Base-by-base conservation (phyloP, 2,329 filamentous ascomycete species). In the Cadophora sp. region DNA sequence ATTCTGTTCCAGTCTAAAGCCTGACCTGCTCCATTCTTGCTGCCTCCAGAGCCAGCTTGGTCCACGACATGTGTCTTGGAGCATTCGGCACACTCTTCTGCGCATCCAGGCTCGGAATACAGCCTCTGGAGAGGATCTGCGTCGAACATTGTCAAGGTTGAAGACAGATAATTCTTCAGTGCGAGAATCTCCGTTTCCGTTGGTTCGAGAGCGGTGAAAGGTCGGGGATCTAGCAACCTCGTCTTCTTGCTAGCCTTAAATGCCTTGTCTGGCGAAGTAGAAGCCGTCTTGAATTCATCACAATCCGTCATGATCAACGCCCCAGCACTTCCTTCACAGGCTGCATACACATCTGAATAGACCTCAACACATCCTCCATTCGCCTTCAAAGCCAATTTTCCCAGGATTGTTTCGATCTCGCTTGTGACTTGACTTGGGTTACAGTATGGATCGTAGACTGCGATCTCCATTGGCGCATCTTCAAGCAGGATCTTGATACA, bases 401-500 rank as follows among this genome's bases (percentile, higher is more conserved):
- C 70, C 22, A 76, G 62, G 16, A 77, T 68, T 20, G 75, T 69
- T 51, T 75, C 74, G 27, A 83, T 72, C 60, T 83, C 81, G 0
- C 74, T 74, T 50, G 77, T 73, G n/a, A 83, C 78, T n/a, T 79
- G 75, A 27, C 76, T 73, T 5, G 76, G 74, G 47, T 75, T 75
- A 71, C 76, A 83, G 65, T 79, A 81, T 1, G 90, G 89, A 76
- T 94, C 91, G 75, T 88, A 93, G 65, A 93, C 85, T 58, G 87
- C 84, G 60, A 93, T 84, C 75, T 90, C 86, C 4, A 80, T 81
- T 0, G 89, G 87, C 33, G 83, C 82, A 75, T 93, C 90, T 68
- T 88, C 85, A 11, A 91, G 81, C 22, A 94, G 81, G 14, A 83
- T 84, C 70, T 85, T 85, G 77, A 93, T 87, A 70, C 92, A 86